Evolutionary conservation across 2,329 filamentous ascomycete species (phyloP).

Genomic region (Pyrenochaeta sp.): DNA sequence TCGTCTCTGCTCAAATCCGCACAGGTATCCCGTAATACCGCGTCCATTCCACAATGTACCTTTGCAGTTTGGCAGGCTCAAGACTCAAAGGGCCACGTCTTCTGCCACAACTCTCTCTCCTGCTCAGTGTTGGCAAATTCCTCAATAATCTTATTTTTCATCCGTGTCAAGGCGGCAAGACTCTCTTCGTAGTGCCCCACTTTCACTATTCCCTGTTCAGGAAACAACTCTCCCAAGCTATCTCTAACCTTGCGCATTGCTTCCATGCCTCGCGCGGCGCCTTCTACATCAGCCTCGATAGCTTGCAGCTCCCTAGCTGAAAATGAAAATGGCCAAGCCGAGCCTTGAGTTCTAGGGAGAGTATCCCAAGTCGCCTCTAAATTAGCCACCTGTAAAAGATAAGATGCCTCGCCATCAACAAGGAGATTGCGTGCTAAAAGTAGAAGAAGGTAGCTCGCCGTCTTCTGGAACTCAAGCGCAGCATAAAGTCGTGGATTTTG

Average conservation of each 20-base stretch:
- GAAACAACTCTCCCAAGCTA: constrained; percentile 34
- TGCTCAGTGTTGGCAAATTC: constrained; percentile 25
- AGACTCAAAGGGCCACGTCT: constrained; percentile 34
- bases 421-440: constrained; percentile 44
- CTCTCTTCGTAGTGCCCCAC: constrained; percentile 34
- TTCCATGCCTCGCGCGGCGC: constrained; percentile 34
- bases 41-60: no score
- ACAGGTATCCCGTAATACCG: no score
- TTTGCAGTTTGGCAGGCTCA: no score
- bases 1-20: no score
- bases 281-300: constrained; percentile 36
- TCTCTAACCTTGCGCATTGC: constrained; percentile 37
- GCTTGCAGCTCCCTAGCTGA: constrained; percentile 26
- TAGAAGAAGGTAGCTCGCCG: constrained; percentile 36
- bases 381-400: constrained; percentile 31
- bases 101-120: constrained; percentile 31
- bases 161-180: constrained; percentile 31
- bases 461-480: constrained; percentile 44
- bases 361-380: constrained; percentile 34
- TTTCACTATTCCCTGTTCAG: constrained; percentile 34
- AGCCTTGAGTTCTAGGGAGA: constrained; percentile 25
- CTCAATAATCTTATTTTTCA: constrained; percentile 34
- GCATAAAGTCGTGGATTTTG: constrained; percentile 35
- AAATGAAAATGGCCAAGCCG: constrained; percentile 29
- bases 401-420: constrained; percentile 46